Percentiles rank a stretch among this genome's conserved stretches.
These are phyloP conservation scores for Scheffersomyces illinoinensis DNA, from an alignment of 1,139 yeast genomes.

Conservation along the genomic window DNA sequence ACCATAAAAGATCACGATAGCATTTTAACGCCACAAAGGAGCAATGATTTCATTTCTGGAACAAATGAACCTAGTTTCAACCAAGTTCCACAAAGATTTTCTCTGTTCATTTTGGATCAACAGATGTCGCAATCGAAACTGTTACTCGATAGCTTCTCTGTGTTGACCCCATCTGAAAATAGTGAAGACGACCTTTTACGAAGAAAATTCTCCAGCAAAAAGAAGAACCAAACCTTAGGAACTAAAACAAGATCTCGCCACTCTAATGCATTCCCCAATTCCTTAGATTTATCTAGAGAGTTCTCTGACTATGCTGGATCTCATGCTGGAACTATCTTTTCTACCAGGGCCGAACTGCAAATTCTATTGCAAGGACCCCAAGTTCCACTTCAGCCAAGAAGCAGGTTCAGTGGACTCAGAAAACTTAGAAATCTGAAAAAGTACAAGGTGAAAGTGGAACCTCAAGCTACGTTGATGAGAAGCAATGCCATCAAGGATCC, in stretches of 20 bases:
- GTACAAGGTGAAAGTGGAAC: slow-evolving; percentile 10
- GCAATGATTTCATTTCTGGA: not conserved
- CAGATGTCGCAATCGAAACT: slow-evolving; percentile 29
- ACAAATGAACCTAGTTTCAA: slow-evolving; percentile 15
- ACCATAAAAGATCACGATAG: not conserved
- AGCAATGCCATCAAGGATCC: slow-evolving; percentile 37
- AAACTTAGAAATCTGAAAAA: slow-evolving; percentile 11
- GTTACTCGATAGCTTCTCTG: slow-evolving; percentile 26
- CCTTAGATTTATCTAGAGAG: slow-evolving; percentile 16
- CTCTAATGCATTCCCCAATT: slow-evolving; percentile 1
- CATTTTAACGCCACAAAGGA: not conserved
- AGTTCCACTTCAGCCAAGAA: slow-evolving; percentile 2
- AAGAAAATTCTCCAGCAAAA: slow-evolving; percentile 6
- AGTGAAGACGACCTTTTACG: slow-evolving; percentile 16
- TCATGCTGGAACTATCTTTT: slow-evolving; percentile 45
- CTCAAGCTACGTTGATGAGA: slow-evolving; percentile 23
- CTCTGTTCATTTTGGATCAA: slow-evolving; percentile 44
- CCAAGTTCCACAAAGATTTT: slow-evolving; percentile 44
- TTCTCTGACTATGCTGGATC: slow-evolving; percentile 45
- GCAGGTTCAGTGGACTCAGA: not conserved
- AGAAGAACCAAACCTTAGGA: slow-evolving; percentile 1
- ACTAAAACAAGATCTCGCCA: not conserved
- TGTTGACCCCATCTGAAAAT: slow-evolving; percentile 25
- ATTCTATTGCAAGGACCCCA: slow-evolving; percentile 2
- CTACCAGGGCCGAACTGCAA: slow-evolving; percentile 29